Evolutionary conservation across 768 basidiomycete species (phyloP).

Genomic region (Agrocybe praecox): DNA sequence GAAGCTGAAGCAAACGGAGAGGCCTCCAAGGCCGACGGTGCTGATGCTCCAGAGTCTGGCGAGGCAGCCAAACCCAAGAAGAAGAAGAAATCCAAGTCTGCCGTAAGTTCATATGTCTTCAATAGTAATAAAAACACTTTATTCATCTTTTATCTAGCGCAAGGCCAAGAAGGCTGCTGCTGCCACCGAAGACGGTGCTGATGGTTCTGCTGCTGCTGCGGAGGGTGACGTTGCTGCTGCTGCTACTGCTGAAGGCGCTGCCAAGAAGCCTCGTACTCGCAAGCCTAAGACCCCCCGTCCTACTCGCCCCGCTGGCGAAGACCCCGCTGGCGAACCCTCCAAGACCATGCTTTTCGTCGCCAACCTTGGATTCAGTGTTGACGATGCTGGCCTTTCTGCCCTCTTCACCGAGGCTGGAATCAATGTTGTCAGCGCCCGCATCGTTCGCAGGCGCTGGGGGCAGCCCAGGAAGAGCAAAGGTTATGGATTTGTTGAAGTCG

Average conservation of each 20-base stretch:
- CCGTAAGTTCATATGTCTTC: constrained; percentile 44
- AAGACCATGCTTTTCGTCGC: constrained; percentile 93
- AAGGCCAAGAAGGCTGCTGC: constrained; percentile 50
- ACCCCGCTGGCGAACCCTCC: constrained; percentile 86
- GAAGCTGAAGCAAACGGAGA: constrained; percentile 90
- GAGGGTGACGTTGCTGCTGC: constrained; percentile 37
- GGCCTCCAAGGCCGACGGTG: constrained; percentile 55
- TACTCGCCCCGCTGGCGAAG: constrained; percentile 76
- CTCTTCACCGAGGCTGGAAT: constrained; percentile 90
- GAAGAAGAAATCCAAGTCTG: constrained; percentile 69
- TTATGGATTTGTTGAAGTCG: constrained; percentile 97
- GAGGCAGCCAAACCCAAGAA: constrained; percentile 85
- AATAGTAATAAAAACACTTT: constrained; percentile 19
- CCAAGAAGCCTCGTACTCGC: constrained; percentile 58
- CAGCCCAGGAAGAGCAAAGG: constrained; percentile 90
- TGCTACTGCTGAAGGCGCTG: constrained; percentile 34
- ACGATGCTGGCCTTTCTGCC: constrained; percentile 76
- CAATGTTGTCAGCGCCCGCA: constrained; percentile 81
- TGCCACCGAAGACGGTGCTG: constrained; percentile 30
- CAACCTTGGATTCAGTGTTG: constrained; percentile 95
- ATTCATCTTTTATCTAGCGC: constrained; percentile 42
- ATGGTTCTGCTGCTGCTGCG: constrained; percentile 34
- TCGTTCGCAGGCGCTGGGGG: constrained; percentile 86
- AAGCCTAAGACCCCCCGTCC: constrained; percentile 60
- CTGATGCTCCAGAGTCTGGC: constrained; percentile 54